Percentiles rank a stretch among this genome's conserved stretches.
phyloP scores from a whole-genome alignment of 176 grass and related monocot genomes.

The Triticum dicoccoides region DNA sequence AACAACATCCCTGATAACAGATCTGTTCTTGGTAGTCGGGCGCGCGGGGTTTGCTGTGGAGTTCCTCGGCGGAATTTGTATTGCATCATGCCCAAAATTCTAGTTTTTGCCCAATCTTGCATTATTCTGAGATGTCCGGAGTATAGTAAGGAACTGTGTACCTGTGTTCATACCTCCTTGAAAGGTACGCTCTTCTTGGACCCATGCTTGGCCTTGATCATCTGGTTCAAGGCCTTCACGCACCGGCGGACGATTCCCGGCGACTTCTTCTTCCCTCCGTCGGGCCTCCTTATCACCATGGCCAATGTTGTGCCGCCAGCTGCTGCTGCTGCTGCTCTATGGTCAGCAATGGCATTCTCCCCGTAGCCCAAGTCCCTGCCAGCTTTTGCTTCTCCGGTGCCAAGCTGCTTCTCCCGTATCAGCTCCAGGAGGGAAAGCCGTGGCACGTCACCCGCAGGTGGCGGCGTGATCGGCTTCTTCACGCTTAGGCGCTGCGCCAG shows the following conservation, averaged over 20 bases:
- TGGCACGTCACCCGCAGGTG: constrained; percentile 10
- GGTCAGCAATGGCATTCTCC: constrained; percentile 14
- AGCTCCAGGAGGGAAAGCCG: constrained; percentile 69
- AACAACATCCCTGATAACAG: constrained; percentile 4
- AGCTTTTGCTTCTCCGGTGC: constrained; percentile 37
- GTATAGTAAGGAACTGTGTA: constrained; percentile 22
- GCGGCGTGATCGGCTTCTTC: constrained; percentile 5
- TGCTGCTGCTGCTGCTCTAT: constrained; percentile 6
- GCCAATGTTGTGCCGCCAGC: constrained; percentile 27
- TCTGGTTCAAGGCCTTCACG: constrained; percentile 69
- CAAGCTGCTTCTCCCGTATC: constrained; percentile 64
- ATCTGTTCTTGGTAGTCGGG: constrained; percentile 7
- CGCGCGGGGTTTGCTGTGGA: background rate
- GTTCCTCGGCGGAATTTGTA: constrained; percentile 5
- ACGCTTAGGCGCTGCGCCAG: background rate
- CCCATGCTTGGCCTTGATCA: constrained; percentile 64
- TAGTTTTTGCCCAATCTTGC: background rate
- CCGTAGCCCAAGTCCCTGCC: background rate
- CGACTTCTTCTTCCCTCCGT: constrained; percentile 47
- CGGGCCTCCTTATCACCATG: constrained; percentile 43
- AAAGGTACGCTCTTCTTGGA: constrained; percentile 67
- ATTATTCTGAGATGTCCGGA: constrained; percentile 37
- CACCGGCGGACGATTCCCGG: constrained; percentile 57
- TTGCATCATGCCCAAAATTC: constrained; percentile 31
- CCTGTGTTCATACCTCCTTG: constrained; percentile 25